Base-by-base conservation (phyloP, 2,329 filamentous ascomycete species). In the Fusarium circinatum region DNA sequence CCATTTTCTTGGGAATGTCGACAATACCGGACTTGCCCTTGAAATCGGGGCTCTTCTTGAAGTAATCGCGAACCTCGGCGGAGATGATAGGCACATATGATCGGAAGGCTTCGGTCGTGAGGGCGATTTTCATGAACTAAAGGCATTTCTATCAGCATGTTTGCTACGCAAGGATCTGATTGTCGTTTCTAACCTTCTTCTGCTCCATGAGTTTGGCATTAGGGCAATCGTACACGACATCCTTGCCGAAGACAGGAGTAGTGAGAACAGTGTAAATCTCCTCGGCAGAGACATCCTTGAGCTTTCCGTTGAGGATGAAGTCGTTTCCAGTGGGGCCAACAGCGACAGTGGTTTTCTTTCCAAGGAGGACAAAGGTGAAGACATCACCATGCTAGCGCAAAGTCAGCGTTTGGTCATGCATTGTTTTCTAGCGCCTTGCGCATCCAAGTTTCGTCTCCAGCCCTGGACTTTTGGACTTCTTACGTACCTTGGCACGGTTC, bases 181-280 rank as follows among this genome's bases (percentile, higher is more conserved):
- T 10, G 3, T 44, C 17, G 45, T 68, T 61, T 67, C 84, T 71
- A 82, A 95, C 93, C 90, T 96, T 96, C 87, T 97, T 97, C 87
- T 97, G 94, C 85, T 97, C 94, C 94, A 97, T 97, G 80, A 97
- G 89, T 84, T 97, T 97, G 66, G 94, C 88, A 81, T 97, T 97
- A 47, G 94, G 94, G 84, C 94, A 96, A 82, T 97, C 94, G 81
- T 97, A 97, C 61, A 97, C 93, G 32, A 97, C 94, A 84, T 95
- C 92, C 78, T 90, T 91, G 75, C 94, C 94, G 80, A 97, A 97
- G 54, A 91, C 89, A 30, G 89, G 89, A 28, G 89, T 91, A 12
- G 89, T 91, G 70, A 98, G 87, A 63, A 93, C 92, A 62, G 90
- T 92, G 84, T 97, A 97, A 73, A 97, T 93, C 79, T 98, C 94